A percentile compares a stretch with the other conserved stretches of the same genome.
These are phyloP conservation scores for Sporothrix phasma DNA, from an alignment of 2,329 filamentous ascomycete genomes.

Conservation along the genomic window DNA sequence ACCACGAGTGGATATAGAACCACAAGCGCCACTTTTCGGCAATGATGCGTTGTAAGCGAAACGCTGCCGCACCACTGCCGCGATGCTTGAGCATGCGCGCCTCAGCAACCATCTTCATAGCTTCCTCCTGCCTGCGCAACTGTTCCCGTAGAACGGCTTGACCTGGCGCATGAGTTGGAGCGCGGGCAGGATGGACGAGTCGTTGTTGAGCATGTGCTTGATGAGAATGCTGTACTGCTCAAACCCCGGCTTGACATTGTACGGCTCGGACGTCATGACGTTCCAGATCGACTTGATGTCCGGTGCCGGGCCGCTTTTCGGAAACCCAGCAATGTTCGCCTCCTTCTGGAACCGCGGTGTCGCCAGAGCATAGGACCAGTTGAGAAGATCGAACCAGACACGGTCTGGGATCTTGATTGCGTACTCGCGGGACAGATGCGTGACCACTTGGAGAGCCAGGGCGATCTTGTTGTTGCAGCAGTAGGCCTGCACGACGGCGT, in stretches of 20 bases:
- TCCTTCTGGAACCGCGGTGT: constrained; percentile 29
- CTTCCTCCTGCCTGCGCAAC: constrained; percentile 17
- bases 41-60: constrained; percentile 22
- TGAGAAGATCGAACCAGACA: constrained; percentile 58
- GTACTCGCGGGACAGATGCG: constrained; percentile 53
- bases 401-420: constrained; percentile 43
- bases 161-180: constrained; percentile 24
- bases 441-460: constrained; percentile 48
- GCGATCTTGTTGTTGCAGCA: constrained; percentile 55
- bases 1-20: constrained; percentile 25
- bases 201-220: constrained; percentile 27
- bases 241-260: constrained; percentile 47
- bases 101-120: constrained; percentile 18
- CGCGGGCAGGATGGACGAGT: constrained; percentile 13
- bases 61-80: neutral
- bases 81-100: neutral
- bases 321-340: constrained; percentile 28
- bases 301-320: constrained; percentile 28
- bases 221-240: constrained; percentile 41
- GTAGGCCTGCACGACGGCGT: constrained; percentile 58
- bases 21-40: constrained; percentile 26
- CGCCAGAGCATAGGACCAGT: constrained; percentile 53
- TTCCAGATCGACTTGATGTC: constrained; percentile 46
- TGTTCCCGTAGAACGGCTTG: constrained; percentile 23
- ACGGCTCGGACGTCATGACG: constrained; percentile 48